Base-by-base conservation (phyloP, 805 yeast genomes). In the Lachancea mirantina region DNA sequence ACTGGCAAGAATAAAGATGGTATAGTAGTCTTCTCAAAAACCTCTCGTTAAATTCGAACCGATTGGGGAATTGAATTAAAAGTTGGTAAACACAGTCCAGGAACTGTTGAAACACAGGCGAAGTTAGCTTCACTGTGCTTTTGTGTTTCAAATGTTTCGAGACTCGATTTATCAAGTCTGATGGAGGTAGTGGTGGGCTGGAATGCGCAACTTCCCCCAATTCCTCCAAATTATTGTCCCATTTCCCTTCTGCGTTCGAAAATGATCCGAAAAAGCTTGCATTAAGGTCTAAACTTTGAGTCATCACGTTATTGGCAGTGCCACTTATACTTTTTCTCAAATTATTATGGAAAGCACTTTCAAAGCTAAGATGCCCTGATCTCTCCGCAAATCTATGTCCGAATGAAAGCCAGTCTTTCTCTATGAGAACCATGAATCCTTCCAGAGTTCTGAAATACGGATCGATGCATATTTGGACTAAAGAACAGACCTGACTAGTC, bases 101-200 rank as follows among this genome's bases (percentile, higher is more conserved):
- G 58, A 88, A 92, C 52, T 92, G 98, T 47, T 87, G 96, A 60
- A 92, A 89, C 1, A 88, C 74, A 0, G 98, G 98, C 8, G 95
- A 82, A n/a, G 78, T 74, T 34, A 75, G 70, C 41, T 78, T 77
- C 31, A 70, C 46, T 10, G 36, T 35, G 11, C 37, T 41, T 34
- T 64, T 65, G 28, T 62, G 64, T 34, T 68, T 70, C 42, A 72
- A 66, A 43, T 69, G 66, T 41, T 68, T 66, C 32, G 77, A 66
- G 14, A 78, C 64, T 32, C 66, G 67, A 38, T 60, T 65, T 29
- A 76, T 53, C 15, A 71, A 58, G 28, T 58, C 66, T 34, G 62
- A 61, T 8, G 32, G 18, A n/a, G 38, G 22, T 8, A 16, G 38
- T 14, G 23, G n/a, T 2, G 21, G 30, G 5, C 33, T 15, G 8